A percentile compares a stretch with the other conserved stretches of the same genome.
Conservation (phyloP, 2,329 filamentous ascomycete species). For the Periconia macrospinosa region DNA sequence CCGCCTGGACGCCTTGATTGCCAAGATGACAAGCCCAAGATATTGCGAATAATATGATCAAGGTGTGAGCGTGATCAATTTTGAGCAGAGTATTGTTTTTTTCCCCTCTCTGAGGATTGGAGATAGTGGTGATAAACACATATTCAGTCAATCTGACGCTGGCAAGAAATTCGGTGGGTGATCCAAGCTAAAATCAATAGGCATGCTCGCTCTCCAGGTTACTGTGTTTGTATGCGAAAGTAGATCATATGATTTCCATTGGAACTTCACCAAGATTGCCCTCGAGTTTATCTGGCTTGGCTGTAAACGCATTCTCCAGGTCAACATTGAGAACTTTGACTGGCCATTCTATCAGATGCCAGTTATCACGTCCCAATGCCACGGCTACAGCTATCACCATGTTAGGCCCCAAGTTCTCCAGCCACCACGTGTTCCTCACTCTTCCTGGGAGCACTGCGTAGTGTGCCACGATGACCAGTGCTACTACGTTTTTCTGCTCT, state of each 20-base stretch:
- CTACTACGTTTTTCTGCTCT: conserved; percentile 31
- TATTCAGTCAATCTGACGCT: no score
- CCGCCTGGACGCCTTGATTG: no score
- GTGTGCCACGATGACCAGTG: conserved; percentile 42
- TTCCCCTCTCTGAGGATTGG: no score
- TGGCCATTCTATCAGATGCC: conserved; percentile 36
- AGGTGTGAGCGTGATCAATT: no score
- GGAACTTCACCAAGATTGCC: conserved; percentile 25
- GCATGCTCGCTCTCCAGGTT: not conserved
- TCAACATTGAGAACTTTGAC: conserved; percentile 31
- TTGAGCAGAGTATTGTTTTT: no score
- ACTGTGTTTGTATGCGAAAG: not conserved
- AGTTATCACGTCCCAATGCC: conserved; percentile 32
- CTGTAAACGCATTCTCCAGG: conserved; percentile 23
- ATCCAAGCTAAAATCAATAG: no score
- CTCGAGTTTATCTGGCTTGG: conserved; percentile 14
- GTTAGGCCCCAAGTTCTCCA: conserved; percentile 36
- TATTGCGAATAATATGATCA: no score
- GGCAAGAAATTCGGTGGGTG: no score
- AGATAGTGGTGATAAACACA: no score
- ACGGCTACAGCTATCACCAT: conserved; percentile 37
- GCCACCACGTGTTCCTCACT: conserved; percentile 39
- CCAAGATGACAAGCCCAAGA: no score
- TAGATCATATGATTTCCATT: conserved; percentile 30
- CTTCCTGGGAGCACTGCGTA: conserved; percentile 41